phyloP scores from a whole-genome alignment of 441 rosid species.

The Eutrema salsugineum region DNA sequence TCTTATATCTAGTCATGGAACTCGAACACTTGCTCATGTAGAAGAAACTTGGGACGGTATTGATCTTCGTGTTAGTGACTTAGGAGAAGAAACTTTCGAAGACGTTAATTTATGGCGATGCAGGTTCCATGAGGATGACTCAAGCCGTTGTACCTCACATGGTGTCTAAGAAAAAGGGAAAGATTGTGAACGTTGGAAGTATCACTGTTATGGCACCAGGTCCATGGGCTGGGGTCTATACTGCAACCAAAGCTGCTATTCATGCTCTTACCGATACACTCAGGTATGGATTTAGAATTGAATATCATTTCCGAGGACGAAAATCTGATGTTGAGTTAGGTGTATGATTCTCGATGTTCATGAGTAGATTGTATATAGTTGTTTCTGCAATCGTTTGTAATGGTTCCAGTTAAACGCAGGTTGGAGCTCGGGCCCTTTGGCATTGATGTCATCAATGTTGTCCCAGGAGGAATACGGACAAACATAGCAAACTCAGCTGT shows the following conservation, averaged over 20 bases:
- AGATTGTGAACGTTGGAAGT: conserved; percentile 75
- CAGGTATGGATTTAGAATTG: conserved; percentile 49
- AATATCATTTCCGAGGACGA: not conserved
- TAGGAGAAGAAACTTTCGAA: not conserved
- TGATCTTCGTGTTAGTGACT: not conserved
- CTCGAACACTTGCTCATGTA: too few relatives aligned
- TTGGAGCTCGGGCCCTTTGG: conserved; percentile 82
- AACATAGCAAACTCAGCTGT: conserved; percentile 73
- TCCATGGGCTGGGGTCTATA: conserved; percentile 82
- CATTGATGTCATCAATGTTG: conserved; percentile 69
- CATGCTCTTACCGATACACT: conserved; percentile 75
- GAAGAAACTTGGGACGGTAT: not conserved
- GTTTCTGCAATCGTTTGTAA: not conserved
- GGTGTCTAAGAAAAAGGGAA: conserved; percentile 72
- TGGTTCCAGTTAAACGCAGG: conserved; percentile 36
- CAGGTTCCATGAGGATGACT: conserved; percentile 60
- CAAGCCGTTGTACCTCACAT: conserved; percentile 88
- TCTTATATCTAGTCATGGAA: too few relatives aligned
- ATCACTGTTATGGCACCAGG: conserved; percentile 54
- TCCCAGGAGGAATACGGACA: conserved; percentile 73
- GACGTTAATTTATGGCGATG: not conserved
- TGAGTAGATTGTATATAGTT: not conserved
- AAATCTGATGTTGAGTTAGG: not conserved
- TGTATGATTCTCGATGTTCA: not conserved
- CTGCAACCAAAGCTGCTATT: conserved; percentile 80